Evolutionary conservation across 1,284 basidiomycete species (phyloP).

Genomic region (Apiotrichum gracile): DNA sequence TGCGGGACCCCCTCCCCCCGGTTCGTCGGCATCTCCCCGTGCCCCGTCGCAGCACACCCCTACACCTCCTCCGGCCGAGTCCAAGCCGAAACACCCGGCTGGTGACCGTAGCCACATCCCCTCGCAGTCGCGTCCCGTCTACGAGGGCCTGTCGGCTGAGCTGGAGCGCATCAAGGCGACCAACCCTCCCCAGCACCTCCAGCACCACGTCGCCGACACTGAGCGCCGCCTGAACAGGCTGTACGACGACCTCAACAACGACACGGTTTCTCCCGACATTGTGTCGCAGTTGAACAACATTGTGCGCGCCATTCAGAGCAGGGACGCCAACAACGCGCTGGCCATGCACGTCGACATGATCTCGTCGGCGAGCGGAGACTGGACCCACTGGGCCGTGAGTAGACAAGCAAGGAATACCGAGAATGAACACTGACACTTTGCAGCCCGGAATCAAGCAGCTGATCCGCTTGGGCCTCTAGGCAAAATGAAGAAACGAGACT

Average conservation of each 20-base stretch:
- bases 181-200: constrained; percentile 55
- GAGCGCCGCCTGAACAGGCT: constrained; percentile 79
- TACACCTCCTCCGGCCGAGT: constrained; percentile 28
- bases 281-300: constrained; percentile 64
- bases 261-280: constrained; percentile 67
- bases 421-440: not conserved
- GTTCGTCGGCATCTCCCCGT: constrained; percentile 1
- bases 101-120: constrained; percentile 91
- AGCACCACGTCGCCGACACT: constrained; percentile 78
- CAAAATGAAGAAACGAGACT: no score
- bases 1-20: constrained; percentile 15
- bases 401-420: no score
- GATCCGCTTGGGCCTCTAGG: constrained; percentile 35
- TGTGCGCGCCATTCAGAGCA: constrained; percentile 64
- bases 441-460: constrained; percentile 72
- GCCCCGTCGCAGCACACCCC: not conserved
- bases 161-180: constrained; percentile 60
- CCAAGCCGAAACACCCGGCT: constrained; percentile 58
- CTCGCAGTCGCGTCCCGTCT: constrained; percentile 61
- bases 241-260: constrained; percentile 88
- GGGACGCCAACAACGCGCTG: constrained; percentile 64
- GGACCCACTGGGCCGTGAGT: constrained; percentile 69
- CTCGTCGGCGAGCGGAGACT: constrained; percentile 70
- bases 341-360: constrained; percentile 73
- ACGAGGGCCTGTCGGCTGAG: constrained; percentile 59